Base-by-base conservation (phyloP, 352 stramenopile species). In the Phytophthora pistaciae region DNA sequence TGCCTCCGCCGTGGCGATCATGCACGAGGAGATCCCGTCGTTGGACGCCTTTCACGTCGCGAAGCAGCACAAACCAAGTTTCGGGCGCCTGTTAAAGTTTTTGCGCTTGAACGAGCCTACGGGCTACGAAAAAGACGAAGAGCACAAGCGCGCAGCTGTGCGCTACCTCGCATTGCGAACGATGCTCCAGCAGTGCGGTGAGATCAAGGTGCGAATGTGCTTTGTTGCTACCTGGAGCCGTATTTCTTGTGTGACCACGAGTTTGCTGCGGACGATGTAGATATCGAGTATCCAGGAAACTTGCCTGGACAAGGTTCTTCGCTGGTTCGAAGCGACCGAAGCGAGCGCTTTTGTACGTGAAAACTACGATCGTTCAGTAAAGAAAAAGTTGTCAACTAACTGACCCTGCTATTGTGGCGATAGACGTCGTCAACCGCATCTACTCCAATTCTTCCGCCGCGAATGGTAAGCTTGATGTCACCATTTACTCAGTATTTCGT, bases 281-380 rank as follows among this genome's bases (percentile, higher is more conserved):
- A 79, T 88, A 8, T 68, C 66, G 2, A 83, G 63, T 23, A 73
- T 85, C 18, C 84, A 87, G 60, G 66, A 77, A 50, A 64, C 58
- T 10, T 94, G 86, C 27, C 55, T 91, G 3, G 38, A 75, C 8
- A 88, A 84, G 29, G 61, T 85, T 8, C 64, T 94, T 54, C 63
- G 75, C 1, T 94, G 86, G 86, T 91, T 92, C 60, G 84, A 91
- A 62, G 68, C 74, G 20, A 86, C 69, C 1, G 68, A 67, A 9
- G 53, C 44, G 31, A 58, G 64, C 27, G 49, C 69, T 13, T 53
- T 59, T 27, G 78, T 87, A 62, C 54, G 63, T 66, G 38, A 44
- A 44, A 44, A 44, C 16, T 44, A 7, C 13, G 38, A 4, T 44
- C 13, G 38, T 44, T 18, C 13, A 44, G 38, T n/a, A 44, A n/a